Percentiles rank a stretch among this genome's conserved stretches.
These are phyloP conservation scores for Thuja plicata DNA, from an alignment of 83 land plant genomes.

Conservation along the genomic window DNA sequence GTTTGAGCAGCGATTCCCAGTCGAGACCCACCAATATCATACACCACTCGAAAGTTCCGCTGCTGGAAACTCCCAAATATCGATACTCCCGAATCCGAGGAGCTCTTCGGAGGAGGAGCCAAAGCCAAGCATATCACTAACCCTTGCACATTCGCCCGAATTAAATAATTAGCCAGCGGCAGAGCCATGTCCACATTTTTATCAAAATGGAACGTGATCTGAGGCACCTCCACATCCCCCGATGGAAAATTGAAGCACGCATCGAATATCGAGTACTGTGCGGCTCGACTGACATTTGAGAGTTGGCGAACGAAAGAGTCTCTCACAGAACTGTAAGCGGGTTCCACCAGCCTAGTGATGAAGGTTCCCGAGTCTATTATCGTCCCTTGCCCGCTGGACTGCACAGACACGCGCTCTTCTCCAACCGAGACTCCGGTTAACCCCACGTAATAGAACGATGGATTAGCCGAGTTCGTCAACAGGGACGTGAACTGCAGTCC, in stretches of 20 bases:
- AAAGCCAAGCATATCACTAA: conserved; percentile 46
- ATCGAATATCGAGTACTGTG: conserved; percentile 7
- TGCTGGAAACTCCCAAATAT: conserved; percentile 57
- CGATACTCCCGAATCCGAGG: conserved; percentile 28
- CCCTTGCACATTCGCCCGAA: conserved; percentile 30
- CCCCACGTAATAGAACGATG: conserved; percentile 52
- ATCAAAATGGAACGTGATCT: conserved; percentile 34
- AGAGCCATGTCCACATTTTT: conserved; percentile 35
- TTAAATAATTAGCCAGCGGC: conserved; percentile 43
- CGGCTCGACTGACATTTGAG: background rate
- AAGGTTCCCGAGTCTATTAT: conserved; percentile 36
- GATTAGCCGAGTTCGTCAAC: too few species aligned
- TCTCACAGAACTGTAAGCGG: too few species aligned
- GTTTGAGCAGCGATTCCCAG: conserved; percentile 53
- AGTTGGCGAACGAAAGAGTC: too few species aligned
- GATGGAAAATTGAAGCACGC: conserved; percentile 23
- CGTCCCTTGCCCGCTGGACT: background rate
- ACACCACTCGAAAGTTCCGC: conserved; percentile 53
- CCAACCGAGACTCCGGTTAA: conserved; percentile 49
- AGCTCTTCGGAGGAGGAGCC: conserved; percentile 36
- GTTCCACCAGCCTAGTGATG: conserved; percentile 7
- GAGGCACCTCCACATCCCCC: conserved; percentile 45
- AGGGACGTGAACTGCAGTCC: too few species aligned
- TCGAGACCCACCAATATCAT: conserved; percentile 42
- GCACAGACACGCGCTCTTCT: too few species aligned